Conservation (phyloP, 164 flowering plant genomes). For the Umbellularia californica region DNA sequence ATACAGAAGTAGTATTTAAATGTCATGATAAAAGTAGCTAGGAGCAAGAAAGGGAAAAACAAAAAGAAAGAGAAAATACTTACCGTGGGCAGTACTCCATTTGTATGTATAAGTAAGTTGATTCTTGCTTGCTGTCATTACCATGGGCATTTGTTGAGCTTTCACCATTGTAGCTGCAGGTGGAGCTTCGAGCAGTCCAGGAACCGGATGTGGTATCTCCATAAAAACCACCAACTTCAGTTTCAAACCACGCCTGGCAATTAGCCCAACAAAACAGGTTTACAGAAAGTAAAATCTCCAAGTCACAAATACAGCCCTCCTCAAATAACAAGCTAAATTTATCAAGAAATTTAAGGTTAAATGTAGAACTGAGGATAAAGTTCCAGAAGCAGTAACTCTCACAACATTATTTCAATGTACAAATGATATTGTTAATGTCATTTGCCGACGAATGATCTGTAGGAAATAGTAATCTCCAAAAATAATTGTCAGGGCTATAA, state of each 20-base stretch:
- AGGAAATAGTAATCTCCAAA: too few species aligned
- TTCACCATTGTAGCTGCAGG: conserved; percentile 43
- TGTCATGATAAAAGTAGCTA: neutral
- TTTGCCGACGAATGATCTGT: too few species aligned
- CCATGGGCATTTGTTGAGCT: conserved; percentile 43
- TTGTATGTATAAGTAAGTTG: conserved; percentile 89
- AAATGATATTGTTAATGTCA: too few species aligned
- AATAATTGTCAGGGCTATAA: too few species aligned
- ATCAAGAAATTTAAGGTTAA: neutral
- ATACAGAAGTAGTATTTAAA: neutral
- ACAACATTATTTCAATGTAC: neutral
- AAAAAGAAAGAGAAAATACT: neutral
- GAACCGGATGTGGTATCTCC: conserved; percentile 59
- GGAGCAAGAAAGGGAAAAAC: too few species aligned
- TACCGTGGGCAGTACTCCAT: conserved; percentile 99
- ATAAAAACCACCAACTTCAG: conserved; percentile 48
- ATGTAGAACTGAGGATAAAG: neutral
- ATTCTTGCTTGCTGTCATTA: conserved; percentile 54
- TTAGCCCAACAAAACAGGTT: neutral
- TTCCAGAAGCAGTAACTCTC: neutral
- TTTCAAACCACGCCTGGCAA: conserved; percentile 94
- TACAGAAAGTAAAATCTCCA: too few species aligned
- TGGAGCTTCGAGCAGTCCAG: conserved; percentile 47
- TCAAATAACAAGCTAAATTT: too few species aligned
- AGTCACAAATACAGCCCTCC: too few species aligned